Evolutionary conservation across 140 eudicot genomes (phyloP).

Genomic region (Stevia rebaudiana): DNA sequence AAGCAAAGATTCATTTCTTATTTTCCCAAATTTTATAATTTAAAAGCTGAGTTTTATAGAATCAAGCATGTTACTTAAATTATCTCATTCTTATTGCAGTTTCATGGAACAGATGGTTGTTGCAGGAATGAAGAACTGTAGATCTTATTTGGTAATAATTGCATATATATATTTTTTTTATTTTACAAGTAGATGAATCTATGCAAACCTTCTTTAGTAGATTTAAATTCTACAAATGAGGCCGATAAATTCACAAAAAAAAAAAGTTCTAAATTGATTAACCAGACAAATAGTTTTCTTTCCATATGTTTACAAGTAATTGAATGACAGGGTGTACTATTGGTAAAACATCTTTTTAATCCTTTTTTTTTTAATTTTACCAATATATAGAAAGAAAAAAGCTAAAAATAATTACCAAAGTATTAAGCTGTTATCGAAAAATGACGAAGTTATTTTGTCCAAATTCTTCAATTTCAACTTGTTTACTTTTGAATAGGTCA

Average conservation of each 20-base stretch:
- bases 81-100: slow-evolving; percentile 2
- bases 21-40: background rate
- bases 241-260: background rate
- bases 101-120: background rate
- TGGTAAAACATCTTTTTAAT: background rate
- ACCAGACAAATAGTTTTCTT: too few relatives aligned
- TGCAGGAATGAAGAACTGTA: slow-evolving; percentile 8
- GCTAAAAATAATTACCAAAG: background rate
- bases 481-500: background rate
- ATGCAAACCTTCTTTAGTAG: background rate
- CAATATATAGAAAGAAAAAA: background rate
- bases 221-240: background rate
- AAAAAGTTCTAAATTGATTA: background rate
- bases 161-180: background rate
- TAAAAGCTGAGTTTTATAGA: background rate
- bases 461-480: background rate
- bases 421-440: background rate
- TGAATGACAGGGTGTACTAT: background rate
- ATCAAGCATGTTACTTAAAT: background rate
- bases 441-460: background rate
- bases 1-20: background rate
- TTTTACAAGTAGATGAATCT: background rate
- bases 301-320: background rate
- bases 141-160: slow-evolving; percentile 1
- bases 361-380: background rate